phyloP scores from a whole-genome alignment of 768 basidiomycete genomes.

The Chalciporus pseudorubinellus region DNA sequence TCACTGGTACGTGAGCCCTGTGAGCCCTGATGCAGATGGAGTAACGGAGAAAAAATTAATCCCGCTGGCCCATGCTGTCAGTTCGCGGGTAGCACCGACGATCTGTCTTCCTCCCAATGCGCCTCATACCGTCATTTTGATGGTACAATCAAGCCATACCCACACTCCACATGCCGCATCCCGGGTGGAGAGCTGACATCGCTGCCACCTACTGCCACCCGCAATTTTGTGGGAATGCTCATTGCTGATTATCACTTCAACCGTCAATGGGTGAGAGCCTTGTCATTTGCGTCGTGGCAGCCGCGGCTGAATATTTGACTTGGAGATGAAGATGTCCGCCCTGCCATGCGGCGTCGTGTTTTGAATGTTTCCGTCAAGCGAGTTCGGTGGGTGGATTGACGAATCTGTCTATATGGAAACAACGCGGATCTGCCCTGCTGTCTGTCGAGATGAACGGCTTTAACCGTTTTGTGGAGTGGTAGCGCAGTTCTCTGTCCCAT shows the following conservation, averaged over 20 bases:
- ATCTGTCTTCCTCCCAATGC: neutral
- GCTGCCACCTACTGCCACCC: no score
- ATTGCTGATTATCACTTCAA: neutral
- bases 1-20: neutral
- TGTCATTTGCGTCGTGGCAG: neutral
- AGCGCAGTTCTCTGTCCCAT: neutral
- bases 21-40: neutral
- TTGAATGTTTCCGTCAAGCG: neutral
- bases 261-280: slow-evolving; percentile 1
- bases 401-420: neutral
- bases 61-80: neutral
- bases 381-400: neutral
- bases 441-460: neutral
- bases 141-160: neutral
- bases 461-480: neutral
- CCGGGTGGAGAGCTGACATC: neutral
- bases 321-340: neutral
- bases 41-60: neutral
- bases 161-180: slow-evolving; percentile 1
- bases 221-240: slow-evolving; percentile 3
- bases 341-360: neutral
- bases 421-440: neutral
- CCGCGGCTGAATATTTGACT: neutral
- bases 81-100: neutral
- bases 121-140: neutral